Base-by-base conservation (phyloP, 495 filamentous ascomycete species). In the Hypoxylon cercidicola region DNA sequence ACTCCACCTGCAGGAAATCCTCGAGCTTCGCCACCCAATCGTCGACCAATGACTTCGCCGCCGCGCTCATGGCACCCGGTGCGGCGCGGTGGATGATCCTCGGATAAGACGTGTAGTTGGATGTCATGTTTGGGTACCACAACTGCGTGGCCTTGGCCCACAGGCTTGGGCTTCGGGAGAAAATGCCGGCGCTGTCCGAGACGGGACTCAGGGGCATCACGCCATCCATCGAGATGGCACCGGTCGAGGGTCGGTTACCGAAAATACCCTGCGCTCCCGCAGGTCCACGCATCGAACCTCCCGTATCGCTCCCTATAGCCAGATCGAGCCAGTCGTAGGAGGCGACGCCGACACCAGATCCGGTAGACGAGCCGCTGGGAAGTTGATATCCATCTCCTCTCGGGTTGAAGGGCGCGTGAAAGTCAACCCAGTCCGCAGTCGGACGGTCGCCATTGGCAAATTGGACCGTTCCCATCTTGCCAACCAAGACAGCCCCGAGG, bases 241-340 rank as follows among this genome's bases (percentile, higher is more conserved):
- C 25, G 25, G 25, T 28, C 3, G 25, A 28, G 25, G 25, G 25
- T 28, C 25, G 25, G 25, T 7, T 7, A 7, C 76, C 78, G 39
- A 78, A 79, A 16, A 76, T 56, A 0, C 79, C 79, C 9, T 75
- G 66, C 0, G 62, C 65, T 4, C 60, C 67, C 1, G 78, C 67
- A 0, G 79, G 79, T 1, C 70, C 69, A 2, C 79, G 73, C 45
- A 79, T 74, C 18, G 71, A 75, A 7, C 79, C 78, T 8, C 77
- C 76, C 0, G 78, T 80, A 32, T 82, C 75, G 9, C 63, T 75
- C 0, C 85, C 85, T 7, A 88, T 66, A 8, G 77, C 74, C 12
- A 81, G 70, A 69, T 88, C 85, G 5, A 88, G 70, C 84, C 84
- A 88, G 6, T 77, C 77, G 59, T 88, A 88, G 0, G 77, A 71